Base-by-base conservation (phyloP, 805 yeast genomes). In the Ogataea trehalophila region DNA sequence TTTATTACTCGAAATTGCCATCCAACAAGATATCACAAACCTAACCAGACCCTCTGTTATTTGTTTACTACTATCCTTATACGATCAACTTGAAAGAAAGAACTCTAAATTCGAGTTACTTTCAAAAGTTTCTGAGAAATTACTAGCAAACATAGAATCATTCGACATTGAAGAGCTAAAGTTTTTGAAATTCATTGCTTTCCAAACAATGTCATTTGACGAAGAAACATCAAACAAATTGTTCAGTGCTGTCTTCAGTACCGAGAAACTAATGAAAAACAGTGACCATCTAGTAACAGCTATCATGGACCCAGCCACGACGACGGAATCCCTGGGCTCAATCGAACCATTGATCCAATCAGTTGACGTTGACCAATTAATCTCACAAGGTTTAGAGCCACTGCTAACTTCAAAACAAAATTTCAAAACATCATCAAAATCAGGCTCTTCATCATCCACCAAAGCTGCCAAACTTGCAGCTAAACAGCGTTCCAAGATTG, bases 1-100 rank as follows among this genome's bases (percentile, higher is more conserved):
- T 13, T 39, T 57, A 8, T 48, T 70, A 7, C 59, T 77, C 41
- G 77, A 76, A 55, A 55, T 60, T 26, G 47, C 69, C 5, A 29
- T 59, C 11, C 44, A 47, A 2, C 17, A 42, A 2, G 43, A 49
- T 17, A 33, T 51, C 14, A 15, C 42, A 17, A 50, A 41, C 11
- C 43, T 55, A 23, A 39, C 60, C 5, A 47, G 56, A 5, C 83
- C 87, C 3, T 77, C 79, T 4, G 59, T 84, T 40, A 68, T 76
- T 37, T 78, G 80, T 26, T 64, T 75, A 5, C 62, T 81, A 29
- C 67, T 76, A 9, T 68, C 77, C 14, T 57, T 83, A 6, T 79
- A 76, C 59, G 83, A 78, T 51, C 50, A 61, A 13, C 61, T 73
- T 39, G 73, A 76, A 39, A 67, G 75, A 41, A 60, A 60, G 29